phyloP scores from a whole-genome alignment of 495 filamentous ascomycete genomes.

The Penicillium subrubescens region DNA sequence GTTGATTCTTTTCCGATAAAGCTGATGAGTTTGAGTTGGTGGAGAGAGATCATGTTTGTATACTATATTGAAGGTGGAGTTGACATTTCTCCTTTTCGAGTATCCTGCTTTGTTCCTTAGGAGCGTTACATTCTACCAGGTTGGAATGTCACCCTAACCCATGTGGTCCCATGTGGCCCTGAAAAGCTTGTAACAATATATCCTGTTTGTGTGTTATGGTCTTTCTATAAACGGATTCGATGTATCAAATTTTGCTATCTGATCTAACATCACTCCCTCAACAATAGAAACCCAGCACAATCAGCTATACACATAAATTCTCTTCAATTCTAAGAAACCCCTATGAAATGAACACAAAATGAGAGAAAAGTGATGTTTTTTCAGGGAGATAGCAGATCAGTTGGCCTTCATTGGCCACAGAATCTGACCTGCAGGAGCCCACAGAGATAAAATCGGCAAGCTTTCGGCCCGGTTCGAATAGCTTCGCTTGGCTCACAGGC shows the following conservation, averaged over 20 bases:
- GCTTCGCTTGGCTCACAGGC: background rate
- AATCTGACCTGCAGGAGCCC: background rate
- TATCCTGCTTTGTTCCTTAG: background rate
- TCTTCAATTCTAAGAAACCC: background rate
- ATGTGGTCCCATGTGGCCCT: background rate
- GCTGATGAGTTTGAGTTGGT: background rate
- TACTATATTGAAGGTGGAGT: background rate
- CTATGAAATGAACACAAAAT: background rate
- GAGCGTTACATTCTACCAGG: background rate
- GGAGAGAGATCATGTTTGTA: background rate
- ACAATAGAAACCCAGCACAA: background rate
- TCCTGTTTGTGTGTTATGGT: no score
- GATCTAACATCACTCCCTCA: background rate
- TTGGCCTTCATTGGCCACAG: background rate
- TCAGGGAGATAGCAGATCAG: background rate
- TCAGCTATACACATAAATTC: no score
- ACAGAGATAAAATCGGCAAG: background rate
- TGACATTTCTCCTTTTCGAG: background rate
- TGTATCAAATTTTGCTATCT: background rate
- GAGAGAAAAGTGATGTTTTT: background rate
- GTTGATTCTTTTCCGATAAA: background rate
- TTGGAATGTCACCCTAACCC: background rate
- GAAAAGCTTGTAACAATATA: background rate
- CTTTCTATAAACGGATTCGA: background rate
- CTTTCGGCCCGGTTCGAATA: background rate